These are phyloP conservation scores for Tinospora cordifolia DNA, from an alignment of 164 flowering plant species.

Conservation along the genomic window DNA sequence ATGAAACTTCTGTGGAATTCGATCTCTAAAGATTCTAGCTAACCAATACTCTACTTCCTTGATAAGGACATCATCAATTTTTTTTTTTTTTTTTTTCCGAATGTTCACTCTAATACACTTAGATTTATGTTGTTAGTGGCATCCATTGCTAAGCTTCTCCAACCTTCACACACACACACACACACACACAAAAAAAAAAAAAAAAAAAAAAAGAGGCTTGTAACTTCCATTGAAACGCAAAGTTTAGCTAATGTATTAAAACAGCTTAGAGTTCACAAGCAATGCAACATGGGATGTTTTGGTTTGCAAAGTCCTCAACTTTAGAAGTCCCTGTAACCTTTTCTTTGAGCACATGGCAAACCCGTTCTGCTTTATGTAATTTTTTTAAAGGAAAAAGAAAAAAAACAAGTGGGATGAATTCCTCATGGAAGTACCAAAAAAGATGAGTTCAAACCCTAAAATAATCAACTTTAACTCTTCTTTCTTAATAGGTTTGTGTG, in stretches of 20 bases:
- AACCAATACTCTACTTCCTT: background rate
- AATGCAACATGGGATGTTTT: background rate
- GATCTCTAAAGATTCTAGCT: background rate
- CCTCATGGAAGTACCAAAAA: background rate
- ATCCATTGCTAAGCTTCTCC: background rate
- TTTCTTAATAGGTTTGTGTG: background rate
- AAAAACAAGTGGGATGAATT: background rate
- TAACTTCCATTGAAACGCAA: background rate
- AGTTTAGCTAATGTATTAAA: background rate
- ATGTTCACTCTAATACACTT: background rate
- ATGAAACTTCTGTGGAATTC: background rate
- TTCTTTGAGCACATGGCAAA: conserved; percentile 1
- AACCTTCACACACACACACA: no score
- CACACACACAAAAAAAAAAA: no score
- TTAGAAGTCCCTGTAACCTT: background rate
- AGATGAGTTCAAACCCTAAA: background rate
- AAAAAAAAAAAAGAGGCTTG: no score
- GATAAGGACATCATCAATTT: background rate
- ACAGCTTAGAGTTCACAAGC: background rate
- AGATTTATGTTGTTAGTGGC: background rate
- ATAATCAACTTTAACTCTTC: background rate
- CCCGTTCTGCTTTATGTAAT: background rate
- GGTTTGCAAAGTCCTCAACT: conserved; percentile 1
- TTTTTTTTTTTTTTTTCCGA: no score
- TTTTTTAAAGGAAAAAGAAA: no score